These are phyloP conservation scores for Botrytis cinerea DNA, from an alignment of 2,329 filamentous ascomycete genomes.

Conservation along the genomic window DNA sequence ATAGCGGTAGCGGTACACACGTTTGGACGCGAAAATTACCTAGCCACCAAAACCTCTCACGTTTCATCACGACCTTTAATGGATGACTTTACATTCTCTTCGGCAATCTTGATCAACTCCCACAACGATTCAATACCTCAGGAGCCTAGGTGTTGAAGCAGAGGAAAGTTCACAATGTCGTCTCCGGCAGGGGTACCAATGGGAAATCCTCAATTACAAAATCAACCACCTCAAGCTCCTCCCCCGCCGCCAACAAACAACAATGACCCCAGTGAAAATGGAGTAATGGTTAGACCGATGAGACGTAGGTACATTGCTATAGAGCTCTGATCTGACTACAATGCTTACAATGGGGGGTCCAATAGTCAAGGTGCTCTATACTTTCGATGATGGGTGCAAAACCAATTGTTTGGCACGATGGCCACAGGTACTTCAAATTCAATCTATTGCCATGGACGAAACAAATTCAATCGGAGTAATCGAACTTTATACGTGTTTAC, in stretches of 20 bases:
- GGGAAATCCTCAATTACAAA: slow-evolving; percentile 27
- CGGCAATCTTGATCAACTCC: slow-evolving; percentile 29
- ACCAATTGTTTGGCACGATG: slow-evolving; percentile 87
- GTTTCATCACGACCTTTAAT: slow-evolving; percentile 21
- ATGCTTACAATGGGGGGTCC: slow-evolving; percentile 30
- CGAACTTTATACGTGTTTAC: slow-evolving; percentile 82
- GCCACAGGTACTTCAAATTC: slow-evolving; percentile 76
- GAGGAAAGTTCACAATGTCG: slow-evolving; percentile 36
- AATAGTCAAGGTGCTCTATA: slow-evolving; percentile 93
- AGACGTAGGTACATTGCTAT: slow-evolving; percentile 56
- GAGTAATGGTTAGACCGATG: slow-evolving; percentile 56
- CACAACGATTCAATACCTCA: slow-evolving; percentile 26
- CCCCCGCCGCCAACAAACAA: slow-evolving; percentile 26
- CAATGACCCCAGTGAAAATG: slow-evolving; percentile 46
- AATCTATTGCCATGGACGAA: slow-evolving; percentile 79
- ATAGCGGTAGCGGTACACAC: slow-evolving; percentile 29
- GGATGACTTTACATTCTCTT: slow-evolving; percentile 32
- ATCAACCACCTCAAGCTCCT: slow-evolving; percentile 30
- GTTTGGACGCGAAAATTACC: slow-evolving; percentile 28
- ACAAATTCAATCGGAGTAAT: slow-evolving; percentile 80
- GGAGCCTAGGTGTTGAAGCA: slow-evolving; percentile 31
- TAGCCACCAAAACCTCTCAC: slow-evolving; percentile 34
- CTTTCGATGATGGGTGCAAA: slow-evolving; percentile 86
- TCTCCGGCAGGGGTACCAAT: slow-evolving; percentile 31
- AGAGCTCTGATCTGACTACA: slow-evolving; percentile 1